Percentiles rank a stretch among this genome's conserved stretches.
Conservation (phyloP, 176 grass and related monocot species). For the Pharus latifolius region DNA sequence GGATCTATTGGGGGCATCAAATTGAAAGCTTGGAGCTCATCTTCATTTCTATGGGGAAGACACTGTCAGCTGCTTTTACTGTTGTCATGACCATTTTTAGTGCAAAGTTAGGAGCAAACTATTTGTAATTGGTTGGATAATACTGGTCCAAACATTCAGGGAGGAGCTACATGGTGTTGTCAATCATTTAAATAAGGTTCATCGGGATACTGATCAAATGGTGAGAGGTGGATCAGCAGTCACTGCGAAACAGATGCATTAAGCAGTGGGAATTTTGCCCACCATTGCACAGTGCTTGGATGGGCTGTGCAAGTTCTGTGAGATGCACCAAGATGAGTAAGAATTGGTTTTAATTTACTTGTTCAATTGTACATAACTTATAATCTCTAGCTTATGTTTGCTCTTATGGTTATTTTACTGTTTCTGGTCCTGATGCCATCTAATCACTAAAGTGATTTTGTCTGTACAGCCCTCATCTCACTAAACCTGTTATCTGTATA, state of each 20-base stretch:
- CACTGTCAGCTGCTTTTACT: conserved; percentile 32
- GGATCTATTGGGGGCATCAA: conserved; percentile 59
- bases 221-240: conserved; percentile 44
- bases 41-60: conserved; percentile 40
- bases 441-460: too few relatives aligned
- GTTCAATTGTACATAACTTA: background rate
- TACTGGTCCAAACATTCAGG: conserved; percentile 27
- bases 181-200: conserved; percentile 47
- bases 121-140: background rate
- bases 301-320: conserved; percentile 45
- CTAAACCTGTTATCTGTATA: background rate
- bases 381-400: background rate
- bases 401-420: background rate
- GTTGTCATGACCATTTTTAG: background rate
- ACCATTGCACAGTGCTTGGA: conserved; percentile 56
- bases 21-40: conserved; percentile 47
- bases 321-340: conserved; percentile 78
- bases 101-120: background rate
- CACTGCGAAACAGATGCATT: conserved; percentile 47
- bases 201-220: conserved; percentile 54
- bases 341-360: conserved; percentile 3
- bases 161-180: conserved; percentile 52
- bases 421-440: too few relatives aligned
- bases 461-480: background rate
- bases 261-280: conserved; percentile 63